Evolutionary conservation across 164 flowering plant genomes (phyloP).

Genomic region (Dillenia turbinata): DNA sequence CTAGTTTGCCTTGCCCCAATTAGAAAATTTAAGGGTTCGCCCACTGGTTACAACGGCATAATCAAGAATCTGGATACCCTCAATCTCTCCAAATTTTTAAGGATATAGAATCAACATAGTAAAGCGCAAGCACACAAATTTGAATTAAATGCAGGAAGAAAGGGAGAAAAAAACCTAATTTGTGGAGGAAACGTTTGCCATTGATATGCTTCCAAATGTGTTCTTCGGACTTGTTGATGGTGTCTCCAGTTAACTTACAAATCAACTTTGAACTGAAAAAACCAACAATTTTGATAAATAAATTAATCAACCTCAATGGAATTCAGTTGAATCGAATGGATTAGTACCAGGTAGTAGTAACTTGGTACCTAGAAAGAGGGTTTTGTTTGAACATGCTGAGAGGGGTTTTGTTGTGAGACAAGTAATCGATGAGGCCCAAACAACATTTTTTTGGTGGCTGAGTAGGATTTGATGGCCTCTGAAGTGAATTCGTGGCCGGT

Average conservation of each 20-base stretch:
- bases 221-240: conserved; percentile 83
- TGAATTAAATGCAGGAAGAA: too few relatives aligned
- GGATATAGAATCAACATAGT: too few relatives aligned
- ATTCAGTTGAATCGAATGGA: background rate
- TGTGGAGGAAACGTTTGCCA: conserved; percentile 76
- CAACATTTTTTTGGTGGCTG: conserved; percentile 72
- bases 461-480: conserved; percentile 56
- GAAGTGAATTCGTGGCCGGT: conserved; percentile 81
- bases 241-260: conserved; percentile 82
- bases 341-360: background rate
- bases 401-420: conserved; percentile 63
- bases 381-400: conserved; percentile 80
- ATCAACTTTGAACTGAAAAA: conserved; percentile 63
- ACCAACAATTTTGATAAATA: background rate
- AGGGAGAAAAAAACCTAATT: conserved; percentile 49
- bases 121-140: too few relatives aligned
- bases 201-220: conserved; percentile 95
- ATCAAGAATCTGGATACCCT: too few relatives aligned
- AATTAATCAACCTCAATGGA: background rate
- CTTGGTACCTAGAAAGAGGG: conserved; percentile 52
- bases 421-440: conserved; percentile 63
- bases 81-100: too few relatives aligned
- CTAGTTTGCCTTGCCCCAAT: too few relatives aligned
- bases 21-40: too few relatives aligned
- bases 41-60: too few relatives aligned